Conservation (phyloP, 495 filamentous ascomycete species). For the Echria macrotheca region DNA sequence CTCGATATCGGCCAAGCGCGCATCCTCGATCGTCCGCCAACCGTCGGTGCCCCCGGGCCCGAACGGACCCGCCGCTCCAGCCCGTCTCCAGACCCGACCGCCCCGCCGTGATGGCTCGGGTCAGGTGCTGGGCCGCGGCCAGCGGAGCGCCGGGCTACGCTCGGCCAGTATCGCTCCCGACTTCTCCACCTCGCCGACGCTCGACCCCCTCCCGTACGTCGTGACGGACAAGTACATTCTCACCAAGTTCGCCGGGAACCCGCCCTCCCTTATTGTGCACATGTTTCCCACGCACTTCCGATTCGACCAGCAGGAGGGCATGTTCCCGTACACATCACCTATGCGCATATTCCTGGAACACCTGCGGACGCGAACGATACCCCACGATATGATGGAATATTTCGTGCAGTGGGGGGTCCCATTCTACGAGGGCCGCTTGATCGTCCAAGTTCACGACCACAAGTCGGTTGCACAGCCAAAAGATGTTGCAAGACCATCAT, state of each 20-base stretch:
- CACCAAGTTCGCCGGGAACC: constrained; percentile 67
- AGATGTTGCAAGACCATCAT: constrained; percentile 50
- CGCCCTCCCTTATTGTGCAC: constrained; percentile 81
- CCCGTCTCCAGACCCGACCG: constrained; percentile 47
- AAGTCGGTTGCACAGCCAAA: constrained; percentile 56
- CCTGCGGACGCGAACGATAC: constrained; percentile 42
- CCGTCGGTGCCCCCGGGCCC: constrained; percentile 35
- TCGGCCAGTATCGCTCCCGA: constrained; percentile 43
- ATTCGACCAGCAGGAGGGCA: constrained; percentile 91
- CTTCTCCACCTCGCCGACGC: constrained; percentile 22
- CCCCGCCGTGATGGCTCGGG: constrained; percentile 41
- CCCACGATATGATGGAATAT: constrained; percentile 50
- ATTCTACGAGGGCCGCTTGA: constrained; percentile 96
- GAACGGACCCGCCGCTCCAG: constrained; percentile 34
- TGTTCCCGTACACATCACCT: constrained; percentile 82
- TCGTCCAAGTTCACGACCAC: constrained; percentile 87
- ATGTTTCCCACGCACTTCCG: constrained; percentile 80
- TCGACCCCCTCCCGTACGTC: constrained; percentile 47
- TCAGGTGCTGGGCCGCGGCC: constrained; percentile 33
- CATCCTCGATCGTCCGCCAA: constrained; percentile 36
- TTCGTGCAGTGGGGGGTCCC: constrained; percentile 59
- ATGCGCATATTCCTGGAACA: constrained; percentile 83
- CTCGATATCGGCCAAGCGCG: constrained; percentile 57
- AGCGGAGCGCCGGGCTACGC: constrained; percentile 37
- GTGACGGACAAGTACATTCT: constrained; percentile 72